Base-by-base conservation (phyloP, 441 rosid species). In the Adansonia madagascariensis region DNA sequence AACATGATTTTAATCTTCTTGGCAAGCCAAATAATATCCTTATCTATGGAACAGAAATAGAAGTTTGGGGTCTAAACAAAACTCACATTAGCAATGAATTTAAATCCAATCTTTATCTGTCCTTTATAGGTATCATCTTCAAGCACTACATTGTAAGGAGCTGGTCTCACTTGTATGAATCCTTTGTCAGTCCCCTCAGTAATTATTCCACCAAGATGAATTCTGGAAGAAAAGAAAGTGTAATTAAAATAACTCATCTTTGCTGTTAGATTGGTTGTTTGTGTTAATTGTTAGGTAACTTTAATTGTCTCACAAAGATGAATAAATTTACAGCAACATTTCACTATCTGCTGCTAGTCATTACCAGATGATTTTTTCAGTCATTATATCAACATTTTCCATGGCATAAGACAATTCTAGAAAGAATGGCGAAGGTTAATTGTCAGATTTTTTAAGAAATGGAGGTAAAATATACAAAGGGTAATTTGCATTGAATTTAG, bases 121-220 rank as follows among this genome's bases (percentile, higher is more conserved):
- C 97, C 97, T 83, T 84, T 88, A 73, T 89, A 92, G 41, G 95
- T 85, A 77, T 84, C 82, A 73, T 95, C 97, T 67, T 92, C 94
- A 67, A 89, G 94, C 71, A 92, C 91, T 57, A 89, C 95, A 79
- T 86, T 91, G 74, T 86, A 89, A 11, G 91, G 84, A 77, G 88
- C 78, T 80, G 97, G 91, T 76, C 80, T 85, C 75, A 89, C 84
- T 80, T 88, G 90, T 9, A 87, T 50, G 66, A 69, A 35, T 71
- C 91, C 92, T 80, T 78, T 88, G 17, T 88, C 87, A 9, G 81
- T 77, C 31, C 97, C 96, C 75, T 93, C 97, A 0, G 74, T 76
- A 75, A 93, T 70, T 72, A 91, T 86, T 79, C 95, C 98, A 59
- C 93, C 91, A 44, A 90, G 83, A 83, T 86, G 80, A 75, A 88